Evolutionary conservation across 2,329 filamentous ascomycete species (phyloP).

Genomic region (Endothia cerciana): DNA sequence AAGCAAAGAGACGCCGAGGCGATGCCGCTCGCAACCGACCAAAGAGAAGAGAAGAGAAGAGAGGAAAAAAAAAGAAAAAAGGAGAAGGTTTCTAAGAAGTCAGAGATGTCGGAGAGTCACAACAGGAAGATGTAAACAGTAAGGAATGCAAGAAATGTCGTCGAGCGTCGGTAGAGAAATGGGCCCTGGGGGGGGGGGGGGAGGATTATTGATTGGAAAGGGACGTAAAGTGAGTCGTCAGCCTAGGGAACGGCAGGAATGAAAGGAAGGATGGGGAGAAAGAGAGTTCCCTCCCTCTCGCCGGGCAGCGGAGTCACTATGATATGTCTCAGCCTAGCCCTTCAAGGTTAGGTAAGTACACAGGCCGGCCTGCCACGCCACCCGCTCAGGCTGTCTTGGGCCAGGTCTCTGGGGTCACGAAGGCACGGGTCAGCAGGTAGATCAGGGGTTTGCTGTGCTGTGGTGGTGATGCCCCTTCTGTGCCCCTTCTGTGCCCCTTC

Average conservation of each 20-base stretch:
- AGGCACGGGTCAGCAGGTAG: not conserved
- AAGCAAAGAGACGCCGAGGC: not conserved
- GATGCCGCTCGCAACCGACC: not conserved
- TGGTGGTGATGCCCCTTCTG: not conserved
- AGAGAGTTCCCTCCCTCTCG: not conserved
- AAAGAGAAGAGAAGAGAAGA: not conserved
- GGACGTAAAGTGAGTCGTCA: constrained; percentile 4
- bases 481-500: not conserved
- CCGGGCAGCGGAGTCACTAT: not conserved
- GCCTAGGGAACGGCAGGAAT: constrained; percentile 13
- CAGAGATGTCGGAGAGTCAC: not conserved
- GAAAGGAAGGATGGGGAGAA: not conserved
- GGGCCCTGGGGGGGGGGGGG: not conserved
- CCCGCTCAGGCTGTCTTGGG: not conserved
- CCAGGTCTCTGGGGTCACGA: not conserved
- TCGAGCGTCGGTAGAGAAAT: constrained; percentile 17
- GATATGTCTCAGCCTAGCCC: not conserved
- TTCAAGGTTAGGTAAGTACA: not conserved
- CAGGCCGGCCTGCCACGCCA: not conserved
- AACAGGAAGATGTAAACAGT: constrained; percentile 8
- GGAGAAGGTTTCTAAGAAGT: not conserved
- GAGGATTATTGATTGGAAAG: not conserved
- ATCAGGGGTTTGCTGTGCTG: not conserved
- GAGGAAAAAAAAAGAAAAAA: not conserved
- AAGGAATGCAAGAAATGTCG: constrained; percentile 16